A percentile compares a stretch with the other conserved stretches of the same genome.
Evolutionary conservation across 352 stramenopile genomes (phyloP).

Genomic region (Phytophthora cryptogea): DNA sequence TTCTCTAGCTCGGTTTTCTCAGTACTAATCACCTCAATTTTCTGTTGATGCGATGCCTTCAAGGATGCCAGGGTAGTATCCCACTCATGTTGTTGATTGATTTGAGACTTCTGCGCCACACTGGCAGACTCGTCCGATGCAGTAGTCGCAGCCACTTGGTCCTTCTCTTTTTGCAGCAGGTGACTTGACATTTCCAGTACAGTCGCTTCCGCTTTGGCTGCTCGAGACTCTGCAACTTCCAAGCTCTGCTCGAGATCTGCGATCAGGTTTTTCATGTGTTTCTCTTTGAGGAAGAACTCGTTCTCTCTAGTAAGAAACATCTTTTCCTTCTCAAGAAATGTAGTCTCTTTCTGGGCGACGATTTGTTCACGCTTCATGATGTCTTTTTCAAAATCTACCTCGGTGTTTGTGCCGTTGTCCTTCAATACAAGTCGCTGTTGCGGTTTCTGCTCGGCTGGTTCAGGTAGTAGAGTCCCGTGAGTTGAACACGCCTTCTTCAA

Average conservation of each 20-base stretch:
- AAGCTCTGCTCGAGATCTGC: conserved; percentile 37
- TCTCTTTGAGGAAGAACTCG: conserved; percentile 38
- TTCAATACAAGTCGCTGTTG: conserved; percentile 42
- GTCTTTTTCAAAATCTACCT: conserved; percentile 55
- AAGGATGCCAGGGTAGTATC: conserved; percentile 14
- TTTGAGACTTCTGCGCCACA: conserved; percentile 13
- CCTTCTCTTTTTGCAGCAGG: conserved; percentile 33
- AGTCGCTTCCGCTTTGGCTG: conserved; percentile 31
- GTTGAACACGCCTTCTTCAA: neutral
- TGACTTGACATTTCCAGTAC: conserved; percentile 33
- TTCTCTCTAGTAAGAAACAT: conserved; percentile 42
- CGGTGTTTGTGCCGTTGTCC: conserved; percentile 66
- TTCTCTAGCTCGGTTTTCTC: conserved; percentile 27
- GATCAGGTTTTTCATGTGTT: conserved; percentile 32
- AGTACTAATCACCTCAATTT: conserved; percentile 18
- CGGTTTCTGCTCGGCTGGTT: neutral
- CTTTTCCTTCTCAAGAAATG: conserved; percentile 44
- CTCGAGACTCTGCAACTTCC: conserved; percentile 17
- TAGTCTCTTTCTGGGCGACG: conserved; percentile 36
- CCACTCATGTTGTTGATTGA: conserved; percentile 23
- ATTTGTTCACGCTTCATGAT: conserved; percentile 47
- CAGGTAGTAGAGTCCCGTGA: neutral
- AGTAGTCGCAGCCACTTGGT: conserved; percentile 20
- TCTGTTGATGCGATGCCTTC: conserved; percentile 16
- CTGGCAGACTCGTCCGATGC: conserved; percentile 7